phyloP scores from a whole-genome alignment of 345 rosid species.

The Litchi chinensis region DNA sequence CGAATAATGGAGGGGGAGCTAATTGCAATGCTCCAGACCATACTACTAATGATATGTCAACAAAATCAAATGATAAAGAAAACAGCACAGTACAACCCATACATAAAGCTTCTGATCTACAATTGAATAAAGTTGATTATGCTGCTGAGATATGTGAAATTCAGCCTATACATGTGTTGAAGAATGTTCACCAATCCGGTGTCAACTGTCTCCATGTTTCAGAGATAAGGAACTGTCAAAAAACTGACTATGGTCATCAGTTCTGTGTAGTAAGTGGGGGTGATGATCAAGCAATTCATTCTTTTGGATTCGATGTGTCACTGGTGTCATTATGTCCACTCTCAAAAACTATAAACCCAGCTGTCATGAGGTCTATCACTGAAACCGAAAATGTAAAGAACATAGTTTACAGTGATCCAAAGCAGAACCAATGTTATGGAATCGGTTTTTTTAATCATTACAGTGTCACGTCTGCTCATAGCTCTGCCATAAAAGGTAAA shows the following conservation, averaged over 20 bases:
- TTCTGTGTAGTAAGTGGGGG: conserved; percentile 79
- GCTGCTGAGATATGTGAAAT: conserved; percentile 53
- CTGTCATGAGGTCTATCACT: conserved; percentile 10
- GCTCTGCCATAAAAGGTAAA: conserved; percentile 89
- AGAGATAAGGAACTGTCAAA: conserved; percentile 33
- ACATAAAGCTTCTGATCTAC: conserved; percentile 28
- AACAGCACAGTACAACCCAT: conserved; percentile 28
- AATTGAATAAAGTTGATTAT: conserved; percentile 33
- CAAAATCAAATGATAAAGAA: conserved; percentile 22
- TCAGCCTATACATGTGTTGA: conserved; percentile 55
- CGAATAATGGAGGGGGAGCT: conserved; percentile 27
- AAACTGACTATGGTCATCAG: conserved; percentile 34
- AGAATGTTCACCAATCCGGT: conserved; percentile 78
- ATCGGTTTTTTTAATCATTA: conserved; percentile 48
- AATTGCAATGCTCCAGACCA: conserved; percentile 13
- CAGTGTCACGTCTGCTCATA: conserved; percentile 68
- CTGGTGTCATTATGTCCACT: conserved; percentile 18
- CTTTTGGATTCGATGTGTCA: conserved; percentile 49
- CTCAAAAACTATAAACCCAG: conserved; percentile 22
- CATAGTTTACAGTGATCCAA: conserved; percentile 23
- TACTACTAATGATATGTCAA: conserved; percentile 19
- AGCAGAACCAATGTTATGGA: conserved; percentile 35
- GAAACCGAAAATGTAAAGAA: conserved; percentile 29
- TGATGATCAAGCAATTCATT: conserved; percentile 91
- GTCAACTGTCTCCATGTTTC: conserved; percentile 85